Conservation (phyloP, 495 filamentous ascomycete genomes). For the Emericellopsis terricola region DNA sequence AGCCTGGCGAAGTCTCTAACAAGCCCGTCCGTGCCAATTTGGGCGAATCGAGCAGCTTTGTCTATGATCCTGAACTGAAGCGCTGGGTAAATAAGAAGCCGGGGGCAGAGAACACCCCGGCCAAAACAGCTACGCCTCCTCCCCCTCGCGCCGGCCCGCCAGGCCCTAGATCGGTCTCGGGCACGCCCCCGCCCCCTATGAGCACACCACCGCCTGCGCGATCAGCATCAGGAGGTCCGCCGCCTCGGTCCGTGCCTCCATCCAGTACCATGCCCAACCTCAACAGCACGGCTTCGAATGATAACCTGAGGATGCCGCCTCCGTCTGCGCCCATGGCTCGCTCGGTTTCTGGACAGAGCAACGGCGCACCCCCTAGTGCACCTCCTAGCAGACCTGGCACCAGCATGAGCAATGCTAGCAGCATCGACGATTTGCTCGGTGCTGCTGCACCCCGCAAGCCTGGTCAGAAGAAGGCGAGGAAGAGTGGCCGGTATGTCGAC, state of each 20-base stretch:
- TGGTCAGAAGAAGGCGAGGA: constrained; percentile 56
- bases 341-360: constrained; percentile 21
- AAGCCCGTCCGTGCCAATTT: constrained; percentile 85
- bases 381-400: constrained; percentile 40
- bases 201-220: constrained; percentile 1
- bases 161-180: constrained; percentile 14
- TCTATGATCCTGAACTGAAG: constrained; percentile 85
- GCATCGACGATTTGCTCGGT: constrained; percentile 71
- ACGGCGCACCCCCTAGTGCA: constrained; percentile 15
- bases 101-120: constrained; percentile 27
- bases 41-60: constrained; percentile 82
- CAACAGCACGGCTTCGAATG: constrained; percentile 13
- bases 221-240: constrained; percentile 4
- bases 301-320: constrained; percentile 5
- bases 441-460: constrained; percentile 48
- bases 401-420: constrained; percentile 60
- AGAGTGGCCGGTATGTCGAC: constrained; percentile 74
- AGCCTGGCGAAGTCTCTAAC: constrained; percentile 10
- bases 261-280: not conserved
- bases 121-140: constrained; percentile 28
- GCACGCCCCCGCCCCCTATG: constrained; percentile 12
- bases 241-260: constrained; percentile 15
- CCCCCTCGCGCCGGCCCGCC: constrained; percentile 20
- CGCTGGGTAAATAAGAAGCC: constrained; percentile 98
- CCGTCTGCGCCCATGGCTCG: constrained; percentile 21